phyloP scores from a whole-genome alignment of 139 green algal genomes.

The Chlorella vulgaris region DNA sequence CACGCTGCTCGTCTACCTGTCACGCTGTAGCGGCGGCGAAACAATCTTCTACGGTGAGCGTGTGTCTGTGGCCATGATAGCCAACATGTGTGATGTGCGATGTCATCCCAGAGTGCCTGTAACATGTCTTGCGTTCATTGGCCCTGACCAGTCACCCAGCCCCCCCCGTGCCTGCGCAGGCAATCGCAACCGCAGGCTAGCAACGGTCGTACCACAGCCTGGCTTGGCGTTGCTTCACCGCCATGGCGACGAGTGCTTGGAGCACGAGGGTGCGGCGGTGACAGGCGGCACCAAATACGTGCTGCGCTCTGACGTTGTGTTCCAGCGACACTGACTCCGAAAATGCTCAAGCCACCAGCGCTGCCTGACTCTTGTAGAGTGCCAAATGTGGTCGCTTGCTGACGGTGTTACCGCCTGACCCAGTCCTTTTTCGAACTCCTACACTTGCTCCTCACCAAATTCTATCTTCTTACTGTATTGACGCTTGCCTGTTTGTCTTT shows the following conservation, averaged over 20 bases:
- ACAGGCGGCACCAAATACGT: constrained; percentile 69
- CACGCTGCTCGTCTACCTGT: constrained; percentile 76
- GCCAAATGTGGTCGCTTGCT: too few relatives aligned
- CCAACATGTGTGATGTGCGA: neutral
- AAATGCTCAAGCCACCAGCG: neutral
- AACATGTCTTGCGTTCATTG: neutral
- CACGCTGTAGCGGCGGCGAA: constrained; percentile 44
- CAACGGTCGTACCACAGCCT: constrained; percentile 48
- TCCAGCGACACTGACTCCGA: neutral
- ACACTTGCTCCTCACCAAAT: too few relatives aligned
- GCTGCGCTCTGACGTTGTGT: constrained; percentile 76
- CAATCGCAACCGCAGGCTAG: constrained; percentile 32
- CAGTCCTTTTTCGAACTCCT: too few relatives aligned
- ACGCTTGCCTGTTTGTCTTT: too few relatives aligned
- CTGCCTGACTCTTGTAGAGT: neutral
- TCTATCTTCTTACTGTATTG: too few relatives aligned
- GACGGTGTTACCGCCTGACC: too few relatives aligned
- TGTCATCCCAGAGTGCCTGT: too few relatives aligned
- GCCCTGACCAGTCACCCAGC: neutral
- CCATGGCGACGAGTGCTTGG: constrained; percentile 72
- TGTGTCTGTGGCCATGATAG: neutral
- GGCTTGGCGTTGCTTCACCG: constrained; percentile 71
- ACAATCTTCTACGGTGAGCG: constrained; percentile 57
- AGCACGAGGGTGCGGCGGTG: constrained; percentile 68
- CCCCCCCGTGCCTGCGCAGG: neutral